These are phyloP conservation scores for Eragrostis nindensis DNA, from an alignment of 176 grass and related monocot genomes.

Conservation along the genomic window DNA sequence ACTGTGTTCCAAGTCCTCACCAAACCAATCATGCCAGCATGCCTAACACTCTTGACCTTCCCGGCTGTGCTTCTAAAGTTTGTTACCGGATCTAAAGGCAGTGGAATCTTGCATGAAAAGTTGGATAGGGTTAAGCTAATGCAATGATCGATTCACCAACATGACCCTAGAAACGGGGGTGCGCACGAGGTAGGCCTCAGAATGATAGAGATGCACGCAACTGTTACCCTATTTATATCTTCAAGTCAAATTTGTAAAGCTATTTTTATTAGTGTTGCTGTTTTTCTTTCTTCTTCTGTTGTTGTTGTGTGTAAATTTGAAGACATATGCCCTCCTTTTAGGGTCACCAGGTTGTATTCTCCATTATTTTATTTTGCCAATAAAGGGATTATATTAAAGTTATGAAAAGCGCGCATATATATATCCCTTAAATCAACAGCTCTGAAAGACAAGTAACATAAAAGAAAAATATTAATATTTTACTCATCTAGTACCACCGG, in stretches of 20 bases:
- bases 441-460: no score
- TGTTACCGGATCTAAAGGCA: constrained; percentile 33
- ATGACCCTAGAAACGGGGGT: constrained; percentile 41
- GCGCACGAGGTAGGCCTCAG: constrained; percentile 24
- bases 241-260: constrained; percentile 24
- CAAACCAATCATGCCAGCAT: constrained; percentile 57
- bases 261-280: no score
- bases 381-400: no score
- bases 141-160: constrained; percentile 36
- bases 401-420: no score
- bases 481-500: no score
- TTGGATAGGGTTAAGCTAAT: constrained; percentile 29
- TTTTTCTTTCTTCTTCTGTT: no score
- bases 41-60: constrained; percentile 66
- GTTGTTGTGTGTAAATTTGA: no score
- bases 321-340: background rate
- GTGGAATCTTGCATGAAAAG: constrained; percentile 38
- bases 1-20: constrained; percentile 33
- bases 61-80: constrained; percentile 39
- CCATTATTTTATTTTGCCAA: no score
- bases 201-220: constrained; percentile 24
- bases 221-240: background rate
- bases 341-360: no score
- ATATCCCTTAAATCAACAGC: no score
- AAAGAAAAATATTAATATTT: no score